Conservation (phyloP, 176 grass and related monocot genomes). For the Rhynchospora pubera region DNA sequence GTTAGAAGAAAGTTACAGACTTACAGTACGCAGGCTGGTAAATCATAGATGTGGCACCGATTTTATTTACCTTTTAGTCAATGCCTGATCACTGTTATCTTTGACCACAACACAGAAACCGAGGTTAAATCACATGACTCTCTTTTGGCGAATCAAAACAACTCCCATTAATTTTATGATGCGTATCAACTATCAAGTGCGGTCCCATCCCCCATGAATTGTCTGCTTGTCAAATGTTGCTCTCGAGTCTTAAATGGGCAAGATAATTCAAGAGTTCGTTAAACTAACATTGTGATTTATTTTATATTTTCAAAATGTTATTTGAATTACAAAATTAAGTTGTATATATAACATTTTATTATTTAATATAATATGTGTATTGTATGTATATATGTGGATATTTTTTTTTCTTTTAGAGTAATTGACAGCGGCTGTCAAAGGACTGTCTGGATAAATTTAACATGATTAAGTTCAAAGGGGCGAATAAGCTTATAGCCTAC, state of each 20-base stretch:
- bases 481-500: too few species aligned
- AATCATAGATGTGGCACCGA: not conserved
- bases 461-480: too few species aligned
- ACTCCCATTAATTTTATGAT: conserved; percentile 1
- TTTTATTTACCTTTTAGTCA: conserved; percentile 21
- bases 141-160: conserved; percentile 20
- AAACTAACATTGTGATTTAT: too few species aligned
- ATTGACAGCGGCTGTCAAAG: too few species aligned
- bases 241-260: not conserved
- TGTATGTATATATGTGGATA: too few species aligned
- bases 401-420: too few species aligned
- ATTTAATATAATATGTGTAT: too few species aligned
- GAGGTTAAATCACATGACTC: conserved; percentile 33
- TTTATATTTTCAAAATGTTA: too few species aligned
- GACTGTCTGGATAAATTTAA: too few species aligned
- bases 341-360: too few species aligned
- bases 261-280: too few species aligned
- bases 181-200: not conserved
- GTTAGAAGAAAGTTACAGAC: conserved; percentile 19
- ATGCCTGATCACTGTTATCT: conserved; percentile 31
- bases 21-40: conserved; percentile 10
- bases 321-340: too few species aligned
- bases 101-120: conserved; percentile 17
- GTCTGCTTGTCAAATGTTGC: not conserved
- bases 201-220: not conserved